phyloP scores from a whole-genome alignment of 2,329 filamentous ascomycete genomes.

The Verticillium albo-atrum region DNA sequence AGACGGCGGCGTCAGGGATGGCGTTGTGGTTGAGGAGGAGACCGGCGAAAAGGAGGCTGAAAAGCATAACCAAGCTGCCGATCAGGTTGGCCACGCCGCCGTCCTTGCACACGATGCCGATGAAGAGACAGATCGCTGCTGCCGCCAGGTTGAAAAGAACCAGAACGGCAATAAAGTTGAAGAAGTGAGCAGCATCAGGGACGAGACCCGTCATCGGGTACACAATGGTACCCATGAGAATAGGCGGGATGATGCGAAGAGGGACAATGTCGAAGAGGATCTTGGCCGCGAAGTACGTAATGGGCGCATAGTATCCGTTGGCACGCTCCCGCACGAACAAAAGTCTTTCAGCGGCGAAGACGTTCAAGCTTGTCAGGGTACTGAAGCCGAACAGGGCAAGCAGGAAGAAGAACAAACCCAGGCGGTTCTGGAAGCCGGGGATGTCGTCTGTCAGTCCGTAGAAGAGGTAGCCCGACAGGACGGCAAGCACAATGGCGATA shows the following conservation, averaged over 20 bases:
- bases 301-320: conserved; percentile 91
- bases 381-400: conserved; percentile 95
- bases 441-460: conserved; percentile 96
- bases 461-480: conserved; percentile 92
- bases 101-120: conserved; percentile 93
- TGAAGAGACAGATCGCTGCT: conserved; percentile 89
- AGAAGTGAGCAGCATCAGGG: conserved; percentile 75
- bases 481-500: conserved; percentile 89
- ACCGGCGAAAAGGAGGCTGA: conserved; percentile 90
- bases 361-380: conserved; percentile 86
- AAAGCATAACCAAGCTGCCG: conserved; percentile 94
- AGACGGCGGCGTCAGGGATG: conserved; percentile 78
- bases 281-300: conserved; percentile 93
- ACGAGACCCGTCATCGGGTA: conserved; percentile 97
- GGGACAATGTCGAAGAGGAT: conserved; percentile 98
- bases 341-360: conserved; percentile 86
- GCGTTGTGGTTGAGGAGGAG: conserved; percentile 92
- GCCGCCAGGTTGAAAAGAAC: conserved; percentile 96
- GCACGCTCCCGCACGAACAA: conserved; percentile 90
- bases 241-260: conserved; percentile 86
- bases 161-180: conserved; percentile 86
- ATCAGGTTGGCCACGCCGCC: conserved; percentile 88
- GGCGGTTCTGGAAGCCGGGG: conserved; percentile 92
- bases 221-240: conserved; percentile 91
- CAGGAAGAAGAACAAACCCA: conserved; percentile 97